Evolutionary conservation across 495 filamentous ascomycete species (phyloP).

Genomic region (Penicillium angulare): DNA sequence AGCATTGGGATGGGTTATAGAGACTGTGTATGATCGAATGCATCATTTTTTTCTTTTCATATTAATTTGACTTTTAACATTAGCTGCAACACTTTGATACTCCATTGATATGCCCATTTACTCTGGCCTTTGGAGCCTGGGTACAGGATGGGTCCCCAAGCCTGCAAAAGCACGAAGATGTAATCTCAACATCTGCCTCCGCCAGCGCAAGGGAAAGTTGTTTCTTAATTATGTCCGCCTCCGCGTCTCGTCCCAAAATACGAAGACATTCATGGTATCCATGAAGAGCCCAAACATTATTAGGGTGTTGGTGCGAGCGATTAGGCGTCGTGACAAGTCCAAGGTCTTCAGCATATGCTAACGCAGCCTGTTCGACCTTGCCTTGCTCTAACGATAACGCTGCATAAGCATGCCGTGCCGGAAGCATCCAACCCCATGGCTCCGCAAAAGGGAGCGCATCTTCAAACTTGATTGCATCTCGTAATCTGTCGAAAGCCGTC

Average conservation of each 20-base stretch:
- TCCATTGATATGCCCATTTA: slow-evolving; percentile 14
- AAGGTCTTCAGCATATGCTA: slow-evolving; percentile 60
- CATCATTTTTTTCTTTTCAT: background rate
- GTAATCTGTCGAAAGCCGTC: slow-evolving; percentile 53
- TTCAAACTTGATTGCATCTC: slow-evolving; percentile 50
- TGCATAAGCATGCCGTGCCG: slow-evolving; percentile 62
- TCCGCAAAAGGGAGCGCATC: slow-evolving; percentile 62
- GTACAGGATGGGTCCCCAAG: slow-evolving; percentile 16
- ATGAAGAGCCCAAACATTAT: slow-evolving; percentile 69
- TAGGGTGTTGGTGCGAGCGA: slow-evolving; percentile 57
- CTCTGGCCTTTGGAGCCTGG: background rate
- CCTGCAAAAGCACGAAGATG: slow-evolving; percentile 62
- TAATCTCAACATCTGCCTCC: slow-evolving; percentile 58
- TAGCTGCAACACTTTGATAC: slow-evolving; percentile 7
- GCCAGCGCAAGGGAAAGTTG: slow-evolving; percentile 51
- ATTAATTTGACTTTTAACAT: no score
- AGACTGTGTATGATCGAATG: background rate
- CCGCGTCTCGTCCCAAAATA: slow-evolving; percentile 44
- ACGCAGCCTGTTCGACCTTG: slow-evolving; percentile 50
- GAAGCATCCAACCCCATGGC: slow-evolving; percentile 72
- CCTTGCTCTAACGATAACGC: slow-evolving; percentile 63
- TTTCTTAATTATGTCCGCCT: slow-evolving; percentile 49
- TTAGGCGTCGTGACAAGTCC: slow-evolving; percentile 54
- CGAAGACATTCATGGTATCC: slow-evolving; percentile 63
- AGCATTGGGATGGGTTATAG: background rate